Conservation (phyloP, 805 yeast genomes). For the Candida schatavii region DNA sequence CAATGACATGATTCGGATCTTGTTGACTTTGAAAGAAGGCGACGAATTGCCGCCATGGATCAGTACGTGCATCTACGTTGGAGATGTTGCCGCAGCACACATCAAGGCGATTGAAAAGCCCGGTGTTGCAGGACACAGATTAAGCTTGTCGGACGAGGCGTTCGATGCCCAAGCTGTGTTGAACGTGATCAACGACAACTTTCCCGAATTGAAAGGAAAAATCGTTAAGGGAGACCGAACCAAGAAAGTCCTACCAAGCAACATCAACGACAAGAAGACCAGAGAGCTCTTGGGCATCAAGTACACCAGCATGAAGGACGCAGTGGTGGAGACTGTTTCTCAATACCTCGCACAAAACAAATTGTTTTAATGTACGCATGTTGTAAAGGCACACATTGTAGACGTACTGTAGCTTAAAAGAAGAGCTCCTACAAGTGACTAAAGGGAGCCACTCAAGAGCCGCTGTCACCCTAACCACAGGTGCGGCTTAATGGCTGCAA, state of each 20-base stretch:
- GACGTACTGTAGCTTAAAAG: no score
- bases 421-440: no score
- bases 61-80: conserved; percentile 47
- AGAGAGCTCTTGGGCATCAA: conserved; percentile 35
- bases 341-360: conserved; percentile 29
- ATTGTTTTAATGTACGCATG: no score
- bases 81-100: conserved; percentile 63
- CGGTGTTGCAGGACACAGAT: conserved; percentile 27
- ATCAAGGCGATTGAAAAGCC: conserved; percentile 44
- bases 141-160: conserved; percentile 15
- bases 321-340: conserved; percentile 40
- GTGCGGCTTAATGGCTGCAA: no score
- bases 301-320: conserved; percentile 34
- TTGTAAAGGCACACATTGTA: no score
- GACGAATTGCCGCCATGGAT: conserved; percentile 9
- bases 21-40: conserved; percentile 23
- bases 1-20: conserved; percentile 25
- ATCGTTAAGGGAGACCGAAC: conserved; percentile 9
- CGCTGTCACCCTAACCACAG: no score
- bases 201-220: conserved; percentile 16
- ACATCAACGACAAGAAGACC: conserved; percentile 19
- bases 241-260: conserved; percentile 8
- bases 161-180: conserved; percentile 21
- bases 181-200: conserved; percentile 19
- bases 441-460: no score